These are phyloP conservation scores for Epichloe gansuensis DNA, from an alignment of 2,329 filamentous ascomycete species.

Conservation along the genomic window DNA sequence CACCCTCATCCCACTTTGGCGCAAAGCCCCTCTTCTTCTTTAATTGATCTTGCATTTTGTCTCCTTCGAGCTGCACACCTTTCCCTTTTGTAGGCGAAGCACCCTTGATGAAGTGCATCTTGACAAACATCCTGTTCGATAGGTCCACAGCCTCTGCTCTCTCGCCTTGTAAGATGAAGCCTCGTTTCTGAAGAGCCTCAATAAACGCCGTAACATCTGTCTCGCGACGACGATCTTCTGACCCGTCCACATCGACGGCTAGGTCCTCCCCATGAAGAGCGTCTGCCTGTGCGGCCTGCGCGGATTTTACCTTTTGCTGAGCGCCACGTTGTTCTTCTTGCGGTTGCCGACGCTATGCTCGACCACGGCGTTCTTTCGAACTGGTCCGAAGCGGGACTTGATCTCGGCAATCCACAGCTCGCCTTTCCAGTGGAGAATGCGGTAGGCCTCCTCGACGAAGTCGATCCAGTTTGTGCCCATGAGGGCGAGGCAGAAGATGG, in stretches of 20 bases:
- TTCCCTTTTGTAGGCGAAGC: constrained; percentile 65
- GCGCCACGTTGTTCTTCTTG: constrained; percentile 34
- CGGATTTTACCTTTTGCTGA: constrained; percentile 34
- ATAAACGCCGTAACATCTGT: constrained; percentile 85
- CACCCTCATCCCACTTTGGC: constrained; percentile 35
- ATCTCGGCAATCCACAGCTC: constrained; percentile 98
- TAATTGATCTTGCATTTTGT: constrained; percentile 24
- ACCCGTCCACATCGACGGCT: constrained; percentile 60
- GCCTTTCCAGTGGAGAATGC: constrained; percentile 82
- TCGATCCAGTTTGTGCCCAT: constrained; percentile 99
- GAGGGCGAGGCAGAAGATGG: constrained; percentile 88
- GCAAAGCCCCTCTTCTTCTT: constrained; percentile 42
- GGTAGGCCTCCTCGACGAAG: constrained; percentile 92
- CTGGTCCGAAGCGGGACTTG: constrained; percentile 67
- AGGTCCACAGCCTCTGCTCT: constrained; percentile 56
- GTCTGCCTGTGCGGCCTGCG: constrained; percentile 28
- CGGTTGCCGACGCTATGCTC: constrained; percentile 62
- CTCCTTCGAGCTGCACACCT: constrained; percentile 44
- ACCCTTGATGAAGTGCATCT: constrained; percentile 89
- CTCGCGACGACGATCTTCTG: constrained; percentile 50
- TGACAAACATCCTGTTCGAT: constrained; percentile 96
- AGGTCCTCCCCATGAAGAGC: constrained; percentile 43
- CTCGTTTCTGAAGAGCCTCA: constrained; percentile 65
- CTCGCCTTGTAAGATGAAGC: constrained; percentile 69
- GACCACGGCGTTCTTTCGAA: constrained; percentile 31